Percentiles rank a stretch among this genome's conserved stretches.
These are phyloP conservation scores for Yamadazyma takamatsuzukensis DNA, from an alignment of 805 yeast species.

Conservation along the genomic window DNA sequence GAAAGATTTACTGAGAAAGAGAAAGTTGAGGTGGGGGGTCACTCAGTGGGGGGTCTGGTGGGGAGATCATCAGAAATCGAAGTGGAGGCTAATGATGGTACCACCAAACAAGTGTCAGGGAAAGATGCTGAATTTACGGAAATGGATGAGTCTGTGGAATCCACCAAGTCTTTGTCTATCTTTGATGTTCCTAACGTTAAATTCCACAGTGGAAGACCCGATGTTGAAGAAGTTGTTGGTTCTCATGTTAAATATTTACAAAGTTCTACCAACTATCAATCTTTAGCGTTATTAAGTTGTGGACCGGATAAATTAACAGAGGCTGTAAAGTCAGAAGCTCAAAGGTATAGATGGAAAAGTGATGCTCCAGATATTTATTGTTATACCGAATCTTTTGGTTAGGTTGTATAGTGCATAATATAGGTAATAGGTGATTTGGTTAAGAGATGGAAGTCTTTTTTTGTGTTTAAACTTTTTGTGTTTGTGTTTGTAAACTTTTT, in stretches of 20 bases:
- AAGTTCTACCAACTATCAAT: slow-evolving; percentile 14
- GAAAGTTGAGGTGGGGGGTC: too few relatives aligned
- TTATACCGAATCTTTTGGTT: slow-evolving; percentile 31
- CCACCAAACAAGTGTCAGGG: too few relatives aligned
- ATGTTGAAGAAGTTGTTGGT: slow-evolving; percentile 13
- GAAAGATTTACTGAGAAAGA: slow-evolving; percentile 1
- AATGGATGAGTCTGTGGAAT: slow-evolving; percentile 1
- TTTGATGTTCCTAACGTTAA: slow-evolving; percentile 1
- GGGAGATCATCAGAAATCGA: too few relatives aligned
- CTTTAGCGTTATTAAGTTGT: slow-evolving; percentile 39
- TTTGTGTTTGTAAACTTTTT: too few relatives aligned
- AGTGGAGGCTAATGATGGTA: too few relatives aligned
- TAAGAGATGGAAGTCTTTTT: too few relatives aligned
- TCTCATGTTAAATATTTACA: slow-evolving; percentile 13
- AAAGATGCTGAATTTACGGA: not conserved
- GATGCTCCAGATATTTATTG: slow-evolving; percentile 40
- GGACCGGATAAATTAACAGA: slow-evolving; percentile 35
- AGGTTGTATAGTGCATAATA: too few relatives aligned
- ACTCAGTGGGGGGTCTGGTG: too few relatives aligned
- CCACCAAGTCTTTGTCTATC: not conserved
- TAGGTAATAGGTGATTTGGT: too few relatives aligned
- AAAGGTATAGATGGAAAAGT: slow-evolving; percentile 20
- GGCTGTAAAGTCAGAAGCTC: slow-evolving; percentile 24
- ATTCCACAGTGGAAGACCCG: slow-evolving; percentile 16
- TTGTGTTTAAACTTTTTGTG: too few relatives aligned